phyloP scores from a whole-genome alignment of 441 rosid genomes.

The Melastoma candidum region DNA sequence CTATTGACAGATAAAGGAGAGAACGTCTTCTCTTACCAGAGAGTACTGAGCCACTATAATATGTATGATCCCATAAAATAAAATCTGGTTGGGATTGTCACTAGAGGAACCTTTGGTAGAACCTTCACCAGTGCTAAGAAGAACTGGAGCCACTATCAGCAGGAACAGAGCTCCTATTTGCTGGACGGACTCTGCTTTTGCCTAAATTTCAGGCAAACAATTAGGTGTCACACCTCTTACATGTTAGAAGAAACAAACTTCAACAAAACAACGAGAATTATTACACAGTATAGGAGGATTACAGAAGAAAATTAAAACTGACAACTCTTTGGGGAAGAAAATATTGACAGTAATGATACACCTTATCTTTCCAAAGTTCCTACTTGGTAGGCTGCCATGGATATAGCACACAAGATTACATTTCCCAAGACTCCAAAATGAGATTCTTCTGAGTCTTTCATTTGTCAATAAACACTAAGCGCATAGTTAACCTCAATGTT shows the following conservation, averaged over 20 bases:
- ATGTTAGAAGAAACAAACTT: not conserved
- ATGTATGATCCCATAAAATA: slow-evolving; percentile 85
- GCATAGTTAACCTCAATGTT: too few species aligned
- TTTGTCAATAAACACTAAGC: too few species aligned
- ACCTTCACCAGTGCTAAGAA: slow-evolving; percentile 92
- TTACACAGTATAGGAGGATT: too few species aligned
- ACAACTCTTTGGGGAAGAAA: too few species aligned
- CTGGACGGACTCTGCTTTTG: slow-evolving; percentile 79
- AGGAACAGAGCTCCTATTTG: slow-evolving; percentile 83
- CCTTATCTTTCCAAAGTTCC: too few species aligned
- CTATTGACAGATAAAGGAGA: slow-evolving; percentile 95
- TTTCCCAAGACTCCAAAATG: too few species aligned
- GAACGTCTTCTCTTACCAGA: slow-evolving; percentile 51
- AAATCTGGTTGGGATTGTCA: slow-evolving; percentile 45
- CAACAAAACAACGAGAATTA: not conserved
- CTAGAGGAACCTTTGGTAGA: slow-evolving; percentile 54
- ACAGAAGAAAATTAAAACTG: too few species aligned
- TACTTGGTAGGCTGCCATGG: too few species aligned
- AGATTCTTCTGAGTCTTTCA: too few species aligned
- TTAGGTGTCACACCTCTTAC: not conserved
- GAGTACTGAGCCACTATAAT: slow-evolving; percentile 92
- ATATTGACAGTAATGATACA: too few species aligned
- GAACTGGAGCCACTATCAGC: slow-evolving; percentile 82
- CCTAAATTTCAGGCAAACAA: slow-evolving; percentile 28
- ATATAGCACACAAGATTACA: too few species aligned